Percentiles rank a stretch among this genome's conserved stretches.
phyloP scores from a whole-genome alignment of 495 filamentous ascomycete species.

The Zalerion maritima region DNA sequence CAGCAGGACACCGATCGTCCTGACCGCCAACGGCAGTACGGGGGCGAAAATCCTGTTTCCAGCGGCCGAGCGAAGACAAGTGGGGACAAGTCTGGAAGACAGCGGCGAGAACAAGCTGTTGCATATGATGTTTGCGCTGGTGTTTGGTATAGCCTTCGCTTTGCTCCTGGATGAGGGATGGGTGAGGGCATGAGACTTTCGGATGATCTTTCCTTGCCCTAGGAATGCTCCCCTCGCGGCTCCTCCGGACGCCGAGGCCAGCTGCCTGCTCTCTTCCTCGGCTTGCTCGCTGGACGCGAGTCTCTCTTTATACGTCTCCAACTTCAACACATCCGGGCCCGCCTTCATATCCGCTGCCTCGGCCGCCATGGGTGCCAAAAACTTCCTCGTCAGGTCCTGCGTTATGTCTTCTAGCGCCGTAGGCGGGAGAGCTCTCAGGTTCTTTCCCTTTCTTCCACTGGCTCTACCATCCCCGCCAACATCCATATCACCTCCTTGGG shows the following conservation, averaged over 20 bases:
- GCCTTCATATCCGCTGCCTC: conserved; percentile 52
- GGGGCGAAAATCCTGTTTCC: conserved; percentile 38
- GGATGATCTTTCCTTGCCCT: too few species aligned
- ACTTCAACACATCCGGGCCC: conserved; percentile 72
- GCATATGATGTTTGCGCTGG: conserved; percentile 56
- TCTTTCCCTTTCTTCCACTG: too few species aligned
- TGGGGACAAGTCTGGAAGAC: conserved; percentile 42
- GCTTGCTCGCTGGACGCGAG: conserved; percentile 16
- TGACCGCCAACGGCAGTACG: conserved; percentile 45
- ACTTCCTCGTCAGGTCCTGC: conserved; percentile 44
- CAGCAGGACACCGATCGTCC: conserved; percentile 50
- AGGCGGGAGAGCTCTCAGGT: conserved; percentile 31
- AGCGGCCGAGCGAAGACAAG: conserved; percentile 27
- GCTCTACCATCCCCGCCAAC: too few species aligned
- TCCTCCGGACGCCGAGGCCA: too few species aligned
- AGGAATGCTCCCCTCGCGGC: conserved; percentile 1
- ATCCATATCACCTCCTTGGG: too few species aligned
- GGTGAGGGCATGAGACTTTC: conserved; percentile 4
- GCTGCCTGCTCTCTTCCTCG: too few species aligned
- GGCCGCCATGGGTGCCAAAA: conserved; percentile 68
- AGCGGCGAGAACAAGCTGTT: conserved; percentile 74
- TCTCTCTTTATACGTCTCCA: conserved; percentile 34
- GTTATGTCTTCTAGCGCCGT: conserved; percentile 50
- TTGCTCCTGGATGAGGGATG: conserved; percentile 12
- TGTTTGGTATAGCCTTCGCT: conserved; percentile 48